A percentile compares a stretch with the other conserved stretches of the same genome.
Evolutionary conservation across 805 yeast species (phyloP).

Genomic region (Millerago galiae): DNA sequence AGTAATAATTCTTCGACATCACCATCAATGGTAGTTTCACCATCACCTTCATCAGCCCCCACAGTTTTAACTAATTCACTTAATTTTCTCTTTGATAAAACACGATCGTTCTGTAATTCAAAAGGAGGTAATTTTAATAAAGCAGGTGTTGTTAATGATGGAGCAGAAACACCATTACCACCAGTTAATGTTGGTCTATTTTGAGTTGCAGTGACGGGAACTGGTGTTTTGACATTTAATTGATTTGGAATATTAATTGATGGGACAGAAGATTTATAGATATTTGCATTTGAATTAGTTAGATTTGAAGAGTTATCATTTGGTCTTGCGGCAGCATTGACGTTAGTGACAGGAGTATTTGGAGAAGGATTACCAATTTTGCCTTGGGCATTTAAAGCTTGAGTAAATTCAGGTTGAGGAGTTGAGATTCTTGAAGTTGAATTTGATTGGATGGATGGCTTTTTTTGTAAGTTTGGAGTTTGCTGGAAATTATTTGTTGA

Average conservation of each 20-base stretch:
- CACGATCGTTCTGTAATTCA: conserved; percentile 77
- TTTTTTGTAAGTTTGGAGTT: conserved; percentile 10
- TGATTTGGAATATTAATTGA: conserved; percentile 68
- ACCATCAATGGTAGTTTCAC: conserved; percentile 86
- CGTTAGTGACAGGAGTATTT: conserved; percentile 37
- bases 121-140: conserved; percentile 69
- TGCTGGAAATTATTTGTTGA: conserved; percentile 3
- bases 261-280: conserved; percentile 43
- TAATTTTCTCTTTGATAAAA: conserved; percentile 81
- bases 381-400: conserved; percentile 9
- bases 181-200: conserved; percentile 79
- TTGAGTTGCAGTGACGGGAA: conserved; percentile 58
- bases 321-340: conserved; percentile 43
- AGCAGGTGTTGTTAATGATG: conserved; percentile 74
- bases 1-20: conserved; percentile 88
- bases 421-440: conserved; percentile 15
- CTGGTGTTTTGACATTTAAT: conserved; percentile 58
- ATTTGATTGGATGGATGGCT: conserved; percentile 12
- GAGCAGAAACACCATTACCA: conserved; percentile 68
- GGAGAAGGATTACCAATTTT: conserved; percentile 19
- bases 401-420: conserved; percentile 13
- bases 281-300: conserved; percentile 22
- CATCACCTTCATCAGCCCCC: conserved; percentile 85
- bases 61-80: conserved; percentile 79
- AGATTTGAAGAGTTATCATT: conserved; percentile 23